A percentile compares a stretch with the other conserved stretches of the same genome.
These are phyloP conservation scores for Penicillium cinerascens DNA, from an alignment of 495 filamentous ascomycete species.

Conservation along the genomic window DNA sequence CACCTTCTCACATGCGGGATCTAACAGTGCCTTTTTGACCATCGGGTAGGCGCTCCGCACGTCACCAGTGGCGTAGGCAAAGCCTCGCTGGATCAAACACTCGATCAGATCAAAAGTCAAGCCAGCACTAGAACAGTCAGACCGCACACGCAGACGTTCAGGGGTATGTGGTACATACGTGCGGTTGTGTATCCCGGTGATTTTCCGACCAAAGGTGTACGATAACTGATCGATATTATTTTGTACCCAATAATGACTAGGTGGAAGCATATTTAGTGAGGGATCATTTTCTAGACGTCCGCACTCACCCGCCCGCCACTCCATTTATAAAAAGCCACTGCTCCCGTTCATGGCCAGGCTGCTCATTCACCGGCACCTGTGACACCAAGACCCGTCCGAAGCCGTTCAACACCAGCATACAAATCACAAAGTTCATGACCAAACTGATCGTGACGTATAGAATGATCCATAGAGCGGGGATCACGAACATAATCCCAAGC, in stretches of 20 bases:
- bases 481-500: constrained; percentile 37
- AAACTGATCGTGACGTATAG: constrained; percentile 33
- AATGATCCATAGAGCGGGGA: constrained; percentile 51
- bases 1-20: constrained; percentile 60
- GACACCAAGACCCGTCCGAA: constrained; percentile 23
- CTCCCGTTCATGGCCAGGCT: constrained; percentile 26
- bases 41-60: constrained; percentile 47
- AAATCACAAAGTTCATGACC: constrained; percentile 47
- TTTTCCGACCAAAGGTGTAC: constrained; percentile 67
- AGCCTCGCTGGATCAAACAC: constrained; percentile 73
- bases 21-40: constrained; percentile 27
- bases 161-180: constrained; percentile 45
- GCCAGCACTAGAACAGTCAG: constrained; percentile 37
- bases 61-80: constrained; percentile 68
- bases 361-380: constrained; percentile 15
- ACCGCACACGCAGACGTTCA: background rate
- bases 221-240: constrained; percentile 68
- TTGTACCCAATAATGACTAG: constrained; percentile 50
- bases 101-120: constrained; percentile 72
- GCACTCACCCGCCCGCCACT: constrained; percentile 29
- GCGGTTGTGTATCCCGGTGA: constrained; percentile 80
- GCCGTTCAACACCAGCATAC: constrained; percentile 44
- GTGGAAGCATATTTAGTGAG: background rate
- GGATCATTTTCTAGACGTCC: background rate
- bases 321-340: constrained; percentile 42